Percentiles rank a stretch among this genome's conserved stretches.
Evolutionary conservation across 345 rosid genomes (phyloP).

Genomic region (Nephelium lappaceum): DNA sequence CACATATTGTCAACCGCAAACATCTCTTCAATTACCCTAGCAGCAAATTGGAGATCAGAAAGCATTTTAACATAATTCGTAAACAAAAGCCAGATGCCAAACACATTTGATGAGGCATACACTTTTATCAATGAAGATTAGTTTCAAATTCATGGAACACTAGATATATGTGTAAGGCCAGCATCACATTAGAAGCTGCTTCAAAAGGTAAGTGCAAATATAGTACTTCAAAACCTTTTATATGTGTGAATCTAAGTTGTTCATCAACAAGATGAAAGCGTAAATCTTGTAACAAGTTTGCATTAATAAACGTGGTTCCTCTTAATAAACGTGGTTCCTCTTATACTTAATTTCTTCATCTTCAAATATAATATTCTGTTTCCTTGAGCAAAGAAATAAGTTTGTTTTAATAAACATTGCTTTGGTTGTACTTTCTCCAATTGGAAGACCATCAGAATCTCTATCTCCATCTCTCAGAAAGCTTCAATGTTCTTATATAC

Average conservation of each 20-base stretch:
- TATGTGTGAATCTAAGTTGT: not conserved
- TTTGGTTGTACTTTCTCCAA: not conserved
- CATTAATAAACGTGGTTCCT: not conserved
- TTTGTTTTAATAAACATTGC: not conserved
- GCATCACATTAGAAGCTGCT: not conserved
- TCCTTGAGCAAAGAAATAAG: not conserved
- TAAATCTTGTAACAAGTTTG: conserved; percentile 3
- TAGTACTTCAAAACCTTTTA: not conserved
- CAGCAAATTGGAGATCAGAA: conserved; percentile 44
- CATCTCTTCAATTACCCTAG: conserved; percentile 89
- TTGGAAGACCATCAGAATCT: not conserved
- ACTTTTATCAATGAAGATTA: not conserved
- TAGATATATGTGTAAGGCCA: not conserved
- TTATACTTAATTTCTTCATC: too few species aligned
- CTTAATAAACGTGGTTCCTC: not conserved
- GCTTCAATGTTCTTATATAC: not conserved
- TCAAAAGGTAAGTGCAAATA: not conserved
- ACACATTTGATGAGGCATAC: not conserved
- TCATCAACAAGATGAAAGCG: not conserved
- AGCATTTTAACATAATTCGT: conserved; percentile 14
- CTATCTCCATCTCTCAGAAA: not conserved
- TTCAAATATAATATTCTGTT: not conserved
- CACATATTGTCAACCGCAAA: conserved; percentile 83
- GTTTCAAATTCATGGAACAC: not conserved
- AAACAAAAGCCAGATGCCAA: not conserved